A percentile compares a stretch with the other conserved stretches of the same genome.
Conservation (phyloP, 345 rosid species). For the Turnera subulata region DNA sequence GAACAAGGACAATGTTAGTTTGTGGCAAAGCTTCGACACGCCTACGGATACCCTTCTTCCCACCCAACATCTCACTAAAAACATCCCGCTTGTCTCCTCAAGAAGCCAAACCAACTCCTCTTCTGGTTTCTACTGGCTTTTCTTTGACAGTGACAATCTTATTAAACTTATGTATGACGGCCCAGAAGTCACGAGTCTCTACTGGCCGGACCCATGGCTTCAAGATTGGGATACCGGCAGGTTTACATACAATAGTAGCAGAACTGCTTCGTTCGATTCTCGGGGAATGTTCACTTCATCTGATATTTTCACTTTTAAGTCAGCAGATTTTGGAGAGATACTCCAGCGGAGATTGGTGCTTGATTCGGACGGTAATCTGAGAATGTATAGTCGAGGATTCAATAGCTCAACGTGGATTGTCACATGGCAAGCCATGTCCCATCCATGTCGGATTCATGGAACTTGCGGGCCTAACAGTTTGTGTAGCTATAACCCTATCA, state of each 20-base stretch:
- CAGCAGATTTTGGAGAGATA: not conserved
- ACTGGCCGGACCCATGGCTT: conserved; percentile 6
- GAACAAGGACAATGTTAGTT: not conserved
- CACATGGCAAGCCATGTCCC: conserved; percentile 7
- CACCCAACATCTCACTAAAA: not conserved
- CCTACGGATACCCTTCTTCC: conserved; percentile 9
- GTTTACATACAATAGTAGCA: conserved; percentile 8
- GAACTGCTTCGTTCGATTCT: not conserved
- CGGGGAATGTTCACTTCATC: conserved; percentile 3
- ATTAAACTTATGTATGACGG: conserved; percentile 2
- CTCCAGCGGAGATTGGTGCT: conserved; percentile 7
- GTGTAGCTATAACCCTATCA: conserved; percentile 7
- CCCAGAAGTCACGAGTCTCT: conserved; percentile 6
- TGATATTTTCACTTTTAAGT: not conserved
- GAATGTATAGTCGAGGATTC: conserved; percentile 1
- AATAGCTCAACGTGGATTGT: not conserved
- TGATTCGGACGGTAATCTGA: conserved; percentile 7
- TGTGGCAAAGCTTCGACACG: conserved; percentile 6
- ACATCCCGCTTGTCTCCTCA: conserved; percentile 2
- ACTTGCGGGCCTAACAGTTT: conserved; percentile 9
- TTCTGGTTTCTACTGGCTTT: conserved; percentile 6
- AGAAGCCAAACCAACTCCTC: conserved; percentile 4
- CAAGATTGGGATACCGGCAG: not conserved
- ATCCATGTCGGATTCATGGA: conserved; percentile 9
- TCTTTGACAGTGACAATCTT: conserved; percentile 6